Conservation (phyloP, 2,329 filamentous ascomycete genomes). For the Colletotrichum truncatum region DNA sequence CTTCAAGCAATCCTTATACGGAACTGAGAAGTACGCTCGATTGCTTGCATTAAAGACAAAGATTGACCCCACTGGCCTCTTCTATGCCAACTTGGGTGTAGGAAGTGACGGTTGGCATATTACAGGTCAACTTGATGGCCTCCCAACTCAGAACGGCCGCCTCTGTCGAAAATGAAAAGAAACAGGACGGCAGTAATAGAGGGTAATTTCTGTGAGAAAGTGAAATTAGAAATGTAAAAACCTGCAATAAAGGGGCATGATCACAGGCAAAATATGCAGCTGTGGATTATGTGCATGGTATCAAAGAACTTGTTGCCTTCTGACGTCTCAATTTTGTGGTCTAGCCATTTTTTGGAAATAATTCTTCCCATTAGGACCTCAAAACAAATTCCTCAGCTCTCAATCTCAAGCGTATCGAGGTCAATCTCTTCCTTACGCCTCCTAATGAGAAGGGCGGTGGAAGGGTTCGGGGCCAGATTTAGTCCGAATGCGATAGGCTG, state of each 20-base stretch:
- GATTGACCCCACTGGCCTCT: slow-evolving; percentile 39
- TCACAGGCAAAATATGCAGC: too few relatives aligned
- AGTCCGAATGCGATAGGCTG: background rate
- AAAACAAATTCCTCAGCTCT: too few relatives aligned
- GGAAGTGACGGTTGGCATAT: slow-evolving; percentile 38
- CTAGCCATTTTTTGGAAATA: too few relatives aligned
- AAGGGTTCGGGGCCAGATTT: background rate
- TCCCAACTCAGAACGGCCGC: slow-evolving; percentile 26
- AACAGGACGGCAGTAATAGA: background rate
- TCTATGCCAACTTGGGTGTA: slow-evolving; percentile 39
- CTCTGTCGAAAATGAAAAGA: slow-evolving; percentile 23
- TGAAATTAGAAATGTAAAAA: background rate
- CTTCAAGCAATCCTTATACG: slow-evolving; percentile 41
- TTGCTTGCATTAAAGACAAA: slow-evolving; percentile 40
- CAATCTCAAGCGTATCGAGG: background rate
- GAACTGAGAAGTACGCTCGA: slow-evolving; percentile 37
- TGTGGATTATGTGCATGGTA: too few relatives aligned
- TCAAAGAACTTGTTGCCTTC: too few relatives aligned
- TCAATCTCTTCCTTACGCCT: background rate
- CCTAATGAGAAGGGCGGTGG: background rate
- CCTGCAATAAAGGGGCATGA: too few relatives aligned
- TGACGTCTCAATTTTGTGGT: too few relatives aligned
- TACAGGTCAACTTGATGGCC: slow-evolving; percentile 10
- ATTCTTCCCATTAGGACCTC: too few relatives aligned
- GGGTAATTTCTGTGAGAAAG: background rate